These are phyloP conservation scores for Diddensiella caesifluorescens DNA, from an alignment of 805 yeast genomes.

Conservation along the genomic window DNA sequence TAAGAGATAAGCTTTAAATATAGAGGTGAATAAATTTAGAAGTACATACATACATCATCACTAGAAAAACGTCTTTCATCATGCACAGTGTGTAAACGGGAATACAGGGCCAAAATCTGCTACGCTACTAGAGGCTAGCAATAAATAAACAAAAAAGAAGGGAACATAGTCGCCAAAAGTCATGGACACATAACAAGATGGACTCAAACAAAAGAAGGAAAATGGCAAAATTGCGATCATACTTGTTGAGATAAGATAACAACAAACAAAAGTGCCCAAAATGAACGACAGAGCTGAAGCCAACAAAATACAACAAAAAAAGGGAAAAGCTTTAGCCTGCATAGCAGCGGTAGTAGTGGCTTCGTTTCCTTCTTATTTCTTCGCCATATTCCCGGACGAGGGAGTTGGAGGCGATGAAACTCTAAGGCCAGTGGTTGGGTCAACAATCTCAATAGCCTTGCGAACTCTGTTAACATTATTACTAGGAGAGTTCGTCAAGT, in stretches of 20 bases:
- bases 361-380: background rate
- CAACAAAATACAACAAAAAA: background rate
- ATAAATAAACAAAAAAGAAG: too few relatives aligned
- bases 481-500: conserved; percentile 9
- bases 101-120: too few relatives aligned
- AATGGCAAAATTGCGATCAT: background rate
- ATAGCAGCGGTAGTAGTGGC: background rate
- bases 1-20: too few relatives aligned
- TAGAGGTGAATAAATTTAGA: too few relatives aligned
- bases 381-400: background rate
- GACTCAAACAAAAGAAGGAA: background rate
- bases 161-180: too few relatives aligned
- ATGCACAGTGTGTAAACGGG: too few relatives aligned
- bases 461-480: conserved; percentile 15
- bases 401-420: conserved; percentile 2
- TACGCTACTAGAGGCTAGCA: too few relatives aligned
- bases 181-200: background rate
- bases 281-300: background rate
- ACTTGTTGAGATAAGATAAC: background rate
- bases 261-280: background rate
- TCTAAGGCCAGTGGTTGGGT: conserved; percentile 46
- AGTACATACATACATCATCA: too few relatives aligned
- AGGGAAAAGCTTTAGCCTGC: background rate
- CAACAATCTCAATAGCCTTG: conserved; percentile 45
- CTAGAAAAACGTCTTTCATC: too few relatives aligned